phyloP scores from a whole-genome alignment of 257 asterid species.

The Cinchona pubescens region DNA sequence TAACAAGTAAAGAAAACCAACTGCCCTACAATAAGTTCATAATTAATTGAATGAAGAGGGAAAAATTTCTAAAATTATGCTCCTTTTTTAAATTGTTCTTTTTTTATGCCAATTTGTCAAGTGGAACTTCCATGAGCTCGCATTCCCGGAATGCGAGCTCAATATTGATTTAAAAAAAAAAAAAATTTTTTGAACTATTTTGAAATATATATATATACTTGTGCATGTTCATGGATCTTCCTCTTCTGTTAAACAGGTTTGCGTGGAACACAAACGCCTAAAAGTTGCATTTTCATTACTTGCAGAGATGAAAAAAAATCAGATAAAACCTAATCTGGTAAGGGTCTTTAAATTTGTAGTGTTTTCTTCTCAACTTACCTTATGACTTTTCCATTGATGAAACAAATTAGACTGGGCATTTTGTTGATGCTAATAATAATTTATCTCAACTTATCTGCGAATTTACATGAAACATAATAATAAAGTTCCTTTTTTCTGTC shows the following conservation, averaged over 20 bases:
- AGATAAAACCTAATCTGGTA: constrained; percentile 82
- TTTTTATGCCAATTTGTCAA: too few species aligned
- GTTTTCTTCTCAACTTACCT: neutral
- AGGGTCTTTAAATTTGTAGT: constrained; percentile 12
- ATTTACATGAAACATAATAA: neutral
- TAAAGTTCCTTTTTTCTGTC: neutral
- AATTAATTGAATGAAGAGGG: too few species aligned
- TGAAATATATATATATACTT: neutral
- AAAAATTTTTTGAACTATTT: too few species aligned
- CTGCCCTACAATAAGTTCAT: too few species aligned
- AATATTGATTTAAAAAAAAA: too few species aligned
- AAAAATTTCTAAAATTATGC: too few species aligned
- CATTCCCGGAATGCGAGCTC: too few species aligned
- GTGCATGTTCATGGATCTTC: constrained; percentile 19
- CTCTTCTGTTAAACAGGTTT: constrained; percentile 53
- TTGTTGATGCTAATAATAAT: neutral
- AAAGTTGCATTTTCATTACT: constrained; percentile 64
- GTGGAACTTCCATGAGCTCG: too few species aligned
- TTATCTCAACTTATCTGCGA: neutral
- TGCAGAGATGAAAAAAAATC: constrained; percentile 71
- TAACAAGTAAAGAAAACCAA: too few species aligned
- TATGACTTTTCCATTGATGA: neutral
- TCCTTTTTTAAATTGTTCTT: too few species aligned
- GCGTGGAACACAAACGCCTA: constrained; percentile 62
- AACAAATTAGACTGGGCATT: neutral